Base-by-base conservation (phyloP, 371 early-diverging fungal species). In the Rhizopus sp. region DNA sequence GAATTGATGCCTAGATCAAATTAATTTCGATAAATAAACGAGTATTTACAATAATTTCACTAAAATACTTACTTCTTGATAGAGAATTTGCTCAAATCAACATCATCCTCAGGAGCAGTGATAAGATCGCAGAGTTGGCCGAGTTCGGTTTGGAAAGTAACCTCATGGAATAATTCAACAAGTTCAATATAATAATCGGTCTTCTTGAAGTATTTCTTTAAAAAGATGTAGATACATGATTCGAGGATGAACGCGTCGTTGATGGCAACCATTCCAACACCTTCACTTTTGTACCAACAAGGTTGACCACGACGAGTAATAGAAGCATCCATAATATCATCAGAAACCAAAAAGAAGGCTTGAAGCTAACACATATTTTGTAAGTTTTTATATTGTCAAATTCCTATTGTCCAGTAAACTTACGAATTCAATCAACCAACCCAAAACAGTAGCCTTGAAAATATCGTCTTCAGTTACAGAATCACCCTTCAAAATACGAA, bases 241-340 rank as follows among this genome's bases (percentile, higher is more conserved):
- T 97, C 93, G 57, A 98, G 83, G 54, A 97, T 87, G 80, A 97
- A 94, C 32, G 92, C 81, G 67, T 98, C 98, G 73, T 97, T 96
- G 80, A 98, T 93, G 56, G 97, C 96, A 55, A 92, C 77, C 72
- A 88, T 83, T 12, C 93, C 93, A 45, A 97, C 94, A 32, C 80
- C 86, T 16, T 84, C 83, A 68, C 79, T 68, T 58, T 85, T 84
- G 83, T 95, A 97, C 96, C 97, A 98, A 72, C 97, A 96, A 39
- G 95, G 95, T 70, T 94, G 92, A 16, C 95, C 95, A 70, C 99
- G 92, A 53, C 99, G 90, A 16, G 95, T 95, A 59, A 88, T 84
- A 50, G 96, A 96, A 42, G 81, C 80, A 77, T 99, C 99, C 97
- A 98, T 98, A 70, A 98, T 93, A 73, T 99, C 99, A 78, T 99